Conservation (phyloP, 352 stramenopile genomes). For the Halophytophthora batemanensis region DNA sequence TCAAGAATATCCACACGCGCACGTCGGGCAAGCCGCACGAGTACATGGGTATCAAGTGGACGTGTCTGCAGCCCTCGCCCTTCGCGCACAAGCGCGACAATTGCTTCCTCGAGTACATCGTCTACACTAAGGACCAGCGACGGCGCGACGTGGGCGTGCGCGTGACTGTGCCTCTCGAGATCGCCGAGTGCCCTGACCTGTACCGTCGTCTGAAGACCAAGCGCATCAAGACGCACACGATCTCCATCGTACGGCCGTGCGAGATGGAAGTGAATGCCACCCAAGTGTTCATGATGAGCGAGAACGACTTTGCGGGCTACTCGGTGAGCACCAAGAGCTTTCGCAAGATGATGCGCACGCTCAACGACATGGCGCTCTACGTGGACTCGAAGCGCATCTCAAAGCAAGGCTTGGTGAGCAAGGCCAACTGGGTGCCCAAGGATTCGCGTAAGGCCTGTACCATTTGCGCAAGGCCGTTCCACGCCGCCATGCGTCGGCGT, state of each 20-base stretch:
- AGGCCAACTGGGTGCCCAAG: conserved; percentile 58
- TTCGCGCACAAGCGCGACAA: conserved; percentile 64
- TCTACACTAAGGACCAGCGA: conserved; percentile 55
- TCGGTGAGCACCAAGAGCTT: conserved; percentile 29
- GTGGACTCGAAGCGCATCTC: conserved; percentile 66
- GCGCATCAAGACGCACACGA: conserved; percentile 46
- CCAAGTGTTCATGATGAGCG: conserved; percentile 53
- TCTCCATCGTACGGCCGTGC: conserved; percentile 40
- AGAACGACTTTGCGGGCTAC: conserved; percentile 45
- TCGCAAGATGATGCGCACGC: conserved; percentile 45
- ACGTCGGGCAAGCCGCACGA: conserved; percentile 26
- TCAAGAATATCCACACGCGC: conserved; percentile 71
- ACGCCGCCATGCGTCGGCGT: conserved; percentile 47
- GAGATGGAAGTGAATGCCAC: conserved; percentile 28
- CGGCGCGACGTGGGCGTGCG: conserved; percentile 60
- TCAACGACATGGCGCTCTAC: conserved; percentile 55
- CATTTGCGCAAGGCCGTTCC: conserved; percentile 60
- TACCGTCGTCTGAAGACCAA: conserved; percentile 43
- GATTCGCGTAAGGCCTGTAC: conserved; percentile 45
- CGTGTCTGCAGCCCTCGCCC: conserved; percentile 48
- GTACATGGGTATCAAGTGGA: conserved; percentile 85
- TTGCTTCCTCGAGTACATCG: conserved; percentile 73
- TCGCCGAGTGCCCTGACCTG: conserved; percentile 59
- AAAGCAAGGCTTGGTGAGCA: conserved; percentile 45
- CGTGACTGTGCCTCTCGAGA: conserved; percentile 57